Conservation (phyloP, 2,329 filamentous ascomycete species). For the Pleurostoma richardsiae region DNA sequence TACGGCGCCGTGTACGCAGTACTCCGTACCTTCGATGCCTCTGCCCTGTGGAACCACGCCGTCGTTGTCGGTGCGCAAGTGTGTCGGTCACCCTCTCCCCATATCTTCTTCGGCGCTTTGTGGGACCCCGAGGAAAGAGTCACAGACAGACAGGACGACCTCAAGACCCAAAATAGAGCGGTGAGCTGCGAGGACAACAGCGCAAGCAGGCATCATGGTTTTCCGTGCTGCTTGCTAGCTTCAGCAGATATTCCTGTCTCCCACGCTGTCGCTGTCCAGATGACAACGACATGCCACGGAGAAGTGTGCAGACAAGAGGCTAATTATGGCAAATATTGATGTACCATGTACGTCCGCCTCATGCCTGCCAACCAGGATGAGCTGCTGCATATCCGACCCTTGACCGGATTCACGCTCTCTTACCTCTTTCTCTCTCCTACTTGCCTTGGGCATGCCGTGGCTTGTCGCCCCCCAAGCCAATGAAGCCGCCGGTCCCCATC, state of each 20-base stretch:
- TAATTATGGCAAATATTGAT: constrained; percentile 15
- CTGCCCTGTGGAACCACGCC: too few relatives aligned
- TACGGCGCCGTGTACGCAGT: not conserved
- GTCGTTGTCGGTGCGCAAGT: too few relatives aligned
- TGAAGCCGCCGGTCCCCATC: not conserved
- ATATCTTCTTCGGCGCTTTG: too few relatives aligned
- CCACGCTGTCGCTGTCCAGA: constrained; percentile 2
- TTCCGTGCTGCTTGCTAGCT: too few relatives aligned
- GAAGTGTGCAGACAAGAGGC: constrained; percentile 10
- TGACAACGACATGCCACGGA: constrained; percentile 7
- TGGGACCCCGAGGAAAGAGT: too few relatives aligned
- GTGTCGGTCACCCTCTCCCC: too few relatives aligned
- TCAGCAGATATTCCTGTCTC: not conserved
- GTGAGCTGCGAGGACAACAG: too few relatives aligned
- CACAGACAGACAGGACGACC: too few relatives aligned
- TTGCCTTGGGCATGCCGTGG: constrained; percentile 21
- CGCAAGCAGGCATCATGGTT: too few relatives aligned
- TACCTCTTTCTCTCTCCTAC: constrained; percentile 24
- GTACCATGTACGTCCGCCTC: constrained; percentile 11
- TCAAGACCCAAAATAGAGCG: too few relatives aligned
- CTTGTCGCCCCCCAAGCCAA: constrained; percentile 2
- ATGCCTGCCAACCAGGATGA: constrained; percentile 12
- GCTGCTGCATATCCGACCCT: constrained; percentile 27
- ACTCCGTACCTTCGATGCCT: not conserved
- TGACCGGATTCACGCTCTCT: constrained; percentile 23